Evolutionary conservation across 2,329 filamentous ascomycete genomes (phyloP).

Genomic region (Penicillium sp.): DNA sequence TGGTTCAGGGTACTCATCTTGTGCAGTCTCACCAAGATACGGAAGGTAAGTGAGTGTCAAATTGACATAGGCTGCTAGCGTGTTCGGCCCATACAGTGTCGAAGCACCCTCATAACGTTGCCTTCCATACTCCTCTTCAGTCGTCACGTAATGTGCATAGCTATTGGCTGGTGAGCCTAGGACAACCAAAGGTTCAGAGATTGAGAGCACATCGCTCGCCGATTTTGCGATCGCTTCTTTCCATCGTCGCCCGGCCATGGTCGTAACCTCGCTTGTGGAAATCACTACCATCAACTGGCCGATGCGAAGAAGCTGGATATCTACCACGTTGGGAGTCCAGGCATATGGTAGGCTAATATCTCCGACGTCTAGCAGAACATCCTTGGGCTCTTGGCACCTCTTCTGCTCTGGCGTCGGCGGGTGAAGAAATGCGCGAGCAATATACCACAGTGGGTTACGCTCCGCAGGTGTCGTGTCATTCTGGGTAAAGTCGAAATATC

Average conservation of each 20-base stretch:
- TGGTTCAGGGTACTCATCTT: constrained; percentile 47
- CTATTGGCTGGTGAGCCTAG: constrained; percentile 88
- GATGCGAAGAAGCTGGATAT: constrained; percentile 82
- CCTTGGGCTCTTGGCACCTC: constrained; percentile 79
- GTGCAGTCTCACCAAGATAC: constrained; percentile 61
- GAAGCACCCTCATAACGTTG: constrained; percentile 96
- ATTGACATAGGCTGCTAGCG: constrained; percentile 86
- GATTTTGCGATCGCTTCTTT: constrained; percentile 68
- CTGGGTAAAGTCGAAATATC: constrained; percentile 91
- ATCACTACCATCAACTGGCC: constrained; percentile 85
- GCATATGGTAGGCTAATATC: constrained; percentile 77
- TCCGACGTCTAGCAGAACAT: constrained; percentile 86
- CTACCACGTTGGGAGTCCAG: constrained; percentile 91
- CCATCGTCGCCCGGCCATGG: constrained; percentile 91
- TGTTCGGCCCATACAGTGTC: constrained; percentile 83
- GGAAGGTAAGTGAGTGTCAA: constrained; percentile 74
- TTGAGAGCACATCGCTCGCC: constrained; percentile 56
- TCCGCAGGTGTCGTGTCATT: constrained; percentile 74
- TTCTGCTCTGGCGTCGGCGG: constrained; percentile 71
- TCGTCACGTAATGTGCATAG: constrained; percentile 83
- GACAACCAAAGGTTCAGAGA: constrained; percentile 71
- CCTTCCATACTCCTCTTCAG: constrained; percentile 77
- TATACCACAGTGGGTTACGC: constrained; percentile 77
- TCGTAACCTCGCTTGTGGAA: constrained; percentile 84
- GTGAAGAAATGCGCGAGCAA: constrained; percentile 75